Evolutionary conservation across 2,329 filamentous ascomycete species (phyloP).

Genomic region (Penicillium sumatraense): DNA sequence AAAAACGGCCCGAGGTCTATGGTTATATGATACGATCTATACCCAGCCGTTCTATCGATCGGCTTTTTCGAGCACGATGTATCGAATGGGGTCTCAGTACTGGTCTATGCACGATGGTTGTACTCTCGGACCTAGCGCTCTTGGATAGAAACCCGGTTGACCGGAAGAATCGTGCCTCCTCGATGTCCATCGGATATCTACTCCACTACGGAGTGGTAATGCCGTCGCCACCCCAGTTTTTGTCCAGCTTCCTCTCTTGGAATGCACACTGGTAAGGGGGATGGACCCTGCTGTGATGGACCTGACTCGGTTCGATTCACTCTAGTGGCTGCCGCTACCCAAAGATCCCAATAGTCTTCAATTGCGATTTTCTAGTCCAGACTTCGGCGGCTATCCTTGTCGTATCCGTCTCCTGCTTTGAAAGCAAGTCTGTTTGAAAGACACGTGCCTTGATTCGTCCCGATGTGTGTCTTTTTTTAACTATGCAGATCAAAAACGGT

Average conservation of each 20-base stretch:
- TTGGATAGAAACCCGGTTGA: background rate
- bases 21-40: background rate
- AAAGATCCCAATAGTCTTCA: background rate
- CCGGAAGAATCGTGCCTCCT: background rate
- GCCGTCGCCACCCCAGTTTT: background rate
- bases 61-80: background rate
- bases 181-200: background rate
- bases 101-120: background rate
- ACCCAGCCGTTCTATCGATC: background rate
- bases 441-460: background rate
- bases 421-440: background rate
- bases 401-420: background rate
- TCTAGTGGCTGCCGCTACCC: background rate
- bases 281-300: background rate
- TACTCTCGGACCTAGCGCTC: background rate
- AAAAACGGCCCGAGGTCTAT: background rate
- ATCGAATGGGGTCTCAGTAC: background rate
- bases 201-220: background rate
- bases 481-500: slow-evolving; percentile 9
- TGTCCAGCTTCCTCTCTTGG: background rate
- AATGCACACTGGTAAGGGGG: background rate
- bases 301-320: background rate
- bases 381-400: background rate
- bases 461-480: background rate
- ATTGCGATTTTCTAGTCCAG: background rate